Base-by-base conservation (phyloP, 306 rosid genomes). In the Fragaria vesca region DNA sequence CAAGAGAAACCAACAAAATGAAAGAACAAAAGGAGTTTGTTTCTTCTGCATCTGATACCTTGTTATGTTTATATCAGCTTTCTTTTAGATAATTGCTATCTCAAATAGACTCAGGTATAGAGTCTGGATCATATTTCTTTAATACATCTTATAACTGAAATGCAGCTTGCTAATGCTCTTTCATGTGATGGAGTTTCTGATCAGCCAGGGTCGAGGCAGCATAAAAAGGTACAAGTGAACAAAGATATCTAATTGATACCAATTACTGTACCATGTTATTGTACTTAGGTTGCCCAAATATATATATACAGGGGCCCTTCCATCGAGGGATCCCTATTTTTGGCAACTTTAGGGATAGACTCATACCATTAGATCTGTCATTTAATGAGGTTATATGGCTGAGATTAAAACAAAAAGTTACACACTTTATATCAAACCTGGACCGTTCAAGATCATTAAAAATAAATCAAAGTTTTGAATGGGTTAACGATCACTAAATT, bases 171-270 rank as follows among this genome's bases (percentile, higher is more conserved):
- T 24, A 76, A 88, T 65, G 92, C 66, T 66, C 82, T 76, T 82
- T 87, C 82, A 50, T 52, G 74, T 69, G 74, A 61, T 65, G 86
- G 82, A 83, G 87, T 83, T 48, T 69, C 84, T 6, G 87, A 87
- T 80, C 89, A 82, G 24, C 83, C 24, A 42, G 89, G 85, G 78
- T 78, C 81, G 71, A 85, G 91, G 76, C 96, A 80, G 63, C 96
- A 91, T 80, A 95, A 92, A 74, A 94, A 87, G 98, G 98, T 92
- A 71, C 43, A 72, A 48, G 24, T 42, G 66, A 73, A 62, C 36
- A 6, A 47, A 28, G 2, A 16, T 78, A 46, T 55, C 4, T 57
- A 43, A 20, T 57, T 73, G 21, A 55, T 32, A 47, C 58, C 52
- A 28, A 72, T 36, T 34, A 45, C n/a, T 38, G 20, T 18, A 20